phyloP scores from a whole-genome alignment of 179 eudicot genomes.

The Drosera spatulata region DNA sequence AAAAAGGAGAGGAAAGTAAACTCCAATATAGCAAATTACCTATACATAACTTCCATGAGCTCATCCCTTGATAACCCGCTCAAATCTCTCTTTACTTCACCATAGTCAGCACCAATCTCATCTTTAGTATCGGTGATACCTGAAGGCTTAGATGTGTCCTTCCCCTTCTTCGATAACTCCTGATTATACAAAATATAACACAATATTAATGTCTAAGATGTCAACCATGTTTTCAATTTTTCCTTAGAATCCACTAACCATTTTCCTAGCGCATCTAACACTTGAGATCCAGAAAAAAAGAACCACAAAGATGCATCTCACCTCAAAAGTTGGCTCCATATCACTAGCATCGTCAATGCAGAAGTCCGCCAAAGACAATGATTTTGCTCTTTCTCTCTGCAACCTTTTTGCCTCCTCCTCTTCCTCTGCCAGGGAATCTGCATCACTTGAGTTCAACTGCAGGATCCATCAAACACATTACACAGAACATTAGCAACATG shows the following conservation, averaged over 20 bases:
- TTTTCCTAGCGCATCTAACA: too few species aligned
- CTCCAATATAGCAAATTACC: conserved; percentile 18
- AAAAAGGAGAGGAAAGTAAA: not conserved
- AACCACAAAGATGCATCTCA: conserved; percentile 8
- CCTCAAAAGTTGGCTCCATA: conserved; percentile 75
- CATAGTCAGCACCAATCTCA: conserved; percentile 36
- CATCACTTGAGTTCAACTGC: conserved; percentile 62
- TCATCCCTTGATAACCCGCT: conserved; percentile 76
- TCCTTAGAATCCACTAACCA: too few species aligned
- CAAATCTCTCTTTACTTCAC: conserved; percentile 73
- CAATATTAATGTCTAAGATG: not conserved
- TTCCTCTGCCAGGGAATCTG: conserved; percentile 50
- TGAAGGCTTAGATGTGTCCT: conserved; percentile 24
- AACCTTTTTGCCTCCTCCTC: conserved; percentile 62
- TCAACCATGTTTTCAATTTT: too few species aligned
- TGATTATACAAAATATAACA: conserved; percentile 6
- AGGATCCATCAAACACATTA: conserved; percentile 5
- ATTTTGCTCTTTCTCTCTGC: conserved; percentile 43
- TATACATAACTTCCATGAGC: conserved; percentile 81
- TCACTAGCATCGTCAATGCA: conserved; percentile 64
- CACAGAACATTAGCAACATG: conserved; percentile 1
- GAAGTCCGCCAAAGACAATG: conserved; percentile 48
- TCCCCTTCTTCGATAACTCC: conserved; percentile 51
- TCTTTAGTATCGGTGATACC: conserved; percentile 22
- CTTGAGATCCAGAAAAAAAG: too few species aligned